Base-by-base conservation (phyloP, 2,329 filamentous ascomycete species). In the Iodosphaeria phyllophila region DNA sequence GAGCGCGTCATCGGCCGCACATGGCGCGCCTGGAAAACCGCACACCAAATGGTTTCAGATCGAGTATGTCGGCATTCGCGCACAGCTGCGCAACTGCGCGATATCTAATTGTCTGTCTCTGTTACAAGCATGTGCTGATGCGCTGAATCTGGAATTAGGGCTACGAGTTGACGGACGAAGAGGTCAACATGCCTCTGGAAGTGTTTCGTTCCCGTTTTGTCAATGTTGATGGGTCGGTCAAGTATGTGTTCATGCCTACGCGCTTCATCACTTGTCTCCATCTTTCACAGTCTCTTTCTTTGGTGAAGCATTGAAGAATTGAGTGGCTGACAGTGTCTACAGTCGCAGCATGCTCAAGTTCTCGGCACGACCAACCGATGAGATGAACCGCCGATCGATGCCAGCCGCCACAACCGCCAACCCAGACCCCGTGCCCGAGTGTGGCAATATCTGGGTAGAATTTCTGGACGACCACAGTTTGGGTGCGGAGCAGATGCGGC, bases 21-120 rank as follows among this genome's bases (percentile, higher is more conserved):
- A 38, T 98, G 89, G 86, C 78, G 86, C 51, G 82, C 84, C 40
- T 91, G 80, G 70, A 72, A 73, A 52, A 98, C 89, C 6, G 73
- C 83, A 24, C 82, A 92, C 51, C 80, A 98, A 62, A 92, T 98
- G 86, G 75, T 89, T 39, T 62, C 67, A 32, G 89, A 95, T 51
- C 60, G 86, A 49, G 84, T 92, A 67, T 41, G 76, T 41, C 21
- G 2, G 16, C 4, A 14, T 5, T 11, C 13, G 14, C 22, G n/a
- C 6, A 11, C 11, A 3, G 8, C 8, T 25, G 10, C 16, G 4
- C 10, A 13, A 23, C 5, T 2, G 13, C 7, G 24, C 24, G 14
- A 18, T 21, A 25, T 22, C 25, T 16, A n/a, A 21, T 32, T 31
- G 33, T 36, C 30, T 34, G 21, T 11, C 26, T 24, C 8, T 22